These are phyloP conservation scores for Globisporangium spinosum DNA, from an alignment of 352 stramenopile genomes.

Conservation along the genomic window DNA sequence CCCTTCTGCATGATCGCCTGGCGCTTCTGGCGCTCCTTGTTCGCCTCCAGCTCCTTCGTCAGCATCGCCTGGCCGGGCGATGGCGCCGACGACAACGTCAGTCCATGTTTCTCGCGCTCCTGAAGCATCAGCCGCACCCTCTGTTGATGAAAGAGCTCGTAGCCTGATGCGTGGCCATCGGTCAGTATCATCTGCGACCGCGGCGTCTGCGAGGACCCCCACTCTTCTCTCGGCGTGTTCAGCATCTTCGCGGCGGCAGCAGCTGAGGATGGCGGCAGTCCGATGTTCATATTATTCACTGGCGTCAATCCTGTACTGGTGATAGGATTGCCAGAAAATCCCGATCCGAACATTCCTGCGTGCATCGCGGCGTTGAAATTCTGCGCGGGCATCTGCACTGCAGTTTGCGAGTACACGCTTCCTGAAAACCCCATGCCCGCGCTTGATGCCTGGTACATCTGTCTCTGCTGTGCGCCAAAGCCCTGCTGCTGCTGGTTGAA, in stretches of 20 bases:
- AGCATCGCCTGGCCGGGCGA: constrained; percentile 83
- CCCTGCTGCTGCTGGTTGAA: constrained; percentile 10
- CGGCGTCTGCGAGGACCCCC: constrained; percentile 82
- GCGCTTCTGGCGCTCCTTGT: constrained; percentile 84
- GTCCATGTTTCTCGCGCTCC: constrained; percentile 75
- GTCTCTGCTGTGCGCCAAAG: constrained; percentile 5
- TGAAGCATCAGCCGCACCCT: constrained; percentile 80
- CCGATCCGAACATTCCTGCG: constrained; percentile 19
- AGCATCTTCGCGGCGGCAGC: constrained; percentile 41
- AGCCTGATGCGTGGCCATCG: constrained; percentile 75
- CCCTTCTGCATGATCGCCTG: constrained; percentile 89
- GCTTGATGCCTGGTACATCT: constrained; percentile 16
- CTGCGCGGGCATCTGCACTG: constrained; percentile 24
- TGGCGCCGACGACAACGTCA: constrained; percentile 69
- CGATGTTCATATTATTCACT: constrained; percentile 21
- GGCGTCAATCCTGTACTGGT: neutral
- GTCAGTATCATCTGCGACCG: constrained; percentile 81
- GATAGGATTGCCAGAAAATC: constrained; percentile 17
- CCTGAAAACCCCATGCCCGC: constrained; percentile 2
- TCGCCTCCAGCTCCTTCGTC: constrained; percentile 85
- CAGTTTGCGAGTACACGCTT: constrained; percentile 4
- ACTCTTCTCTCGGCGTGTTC: constrained; percentile 79
- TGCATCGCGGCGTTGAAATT: constrained; percentile 28
- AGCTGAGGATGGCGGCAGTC: constrained; percentile 37
- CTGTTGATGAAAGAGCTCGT: constrained; percentile 87